phyloP scores from a whole-genome alignment of 2,329 filamentous ascomycete genomes.

The Ascochyta viciae-villosae region DNA sequence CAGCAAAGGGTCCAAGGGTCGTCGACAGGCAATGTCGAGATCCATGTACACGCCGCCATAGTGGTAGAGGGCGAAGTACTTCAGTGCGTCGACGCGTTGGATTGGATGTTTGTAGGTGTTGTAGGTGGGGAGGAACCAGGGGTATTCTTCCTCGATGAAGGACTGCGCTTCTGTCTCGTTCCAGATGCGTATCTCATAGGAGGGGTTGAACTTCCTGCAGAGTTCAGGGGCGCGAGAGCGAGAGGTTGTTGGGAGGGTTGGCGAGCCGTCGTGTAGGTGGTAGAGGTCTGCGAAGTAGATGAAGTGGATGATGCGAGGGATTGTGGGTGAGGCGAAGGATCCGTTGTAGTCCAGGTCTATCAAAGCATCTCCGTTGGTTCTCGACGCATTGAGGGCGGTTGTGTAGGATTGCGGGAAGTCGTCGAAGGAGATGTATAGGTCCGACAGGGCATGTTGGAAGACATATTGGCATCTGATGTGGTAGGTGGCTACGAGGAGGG shows the following conservation, averaged over 20 bases:
- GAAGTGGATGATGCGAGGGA: slow-evolving; percentile 24
- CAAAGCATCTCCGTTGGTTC: slow-evolving; percentile 7
- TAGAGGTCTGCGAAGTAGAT: slow-evolving; percentile 27
- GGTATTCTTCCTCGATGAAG: slow-evolving; percentile 24
- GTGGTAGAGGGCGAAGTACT: slow-evolving; percentile 35
- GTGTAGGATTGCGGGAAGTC: slow-evolving; percentile 21
- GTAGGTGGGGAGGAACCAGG: slow-evolving; percentile 32
- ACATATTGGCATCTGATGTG: slow-evolving; percentile 12
- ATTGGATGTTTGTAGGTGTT: slow-evolving; percentile 34
- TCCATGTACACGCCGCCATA: slow-evolving; percentile 39
- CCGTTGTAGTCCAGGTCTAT: slow-evolving; percentile 19
- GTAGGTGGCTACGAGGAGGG: background rate
- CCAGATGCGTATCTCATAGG: slow-evolving; percentile 30
- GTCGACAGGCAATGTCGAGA: slow-evolving; percentile 32
- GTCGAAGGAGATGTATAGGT: slow-evolving; percentile 13
- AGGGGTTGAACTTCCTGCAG: slow-evolving; percentile 25
- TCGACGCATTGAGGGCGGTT: slow-evolving; percentile 18
- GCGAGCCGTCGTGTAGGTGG: slow-evolving; percentile 11
- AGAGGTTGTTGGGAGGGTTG: slow-evolving; percentile 7
- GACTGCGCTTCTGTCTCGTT: slow-evolving; percentile 23
- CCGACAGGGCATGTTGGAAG: slow-evolving; percentile 16
- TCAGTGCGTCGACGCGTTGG: slow-evolving; percentile 34
- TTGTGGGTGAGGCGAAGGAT: slow-evolving; percentile 10
- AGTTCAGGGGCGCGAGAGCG: slow-evolving; percentile 24
- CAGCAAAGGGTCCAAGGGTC: slow-evolving; percentile 26